These are phyloP conservation scores for Dothideomycetes sp. DNA, from an alignment of 2,329 filamentous ascomycete species.

Conservation along the genomic window DNA sequence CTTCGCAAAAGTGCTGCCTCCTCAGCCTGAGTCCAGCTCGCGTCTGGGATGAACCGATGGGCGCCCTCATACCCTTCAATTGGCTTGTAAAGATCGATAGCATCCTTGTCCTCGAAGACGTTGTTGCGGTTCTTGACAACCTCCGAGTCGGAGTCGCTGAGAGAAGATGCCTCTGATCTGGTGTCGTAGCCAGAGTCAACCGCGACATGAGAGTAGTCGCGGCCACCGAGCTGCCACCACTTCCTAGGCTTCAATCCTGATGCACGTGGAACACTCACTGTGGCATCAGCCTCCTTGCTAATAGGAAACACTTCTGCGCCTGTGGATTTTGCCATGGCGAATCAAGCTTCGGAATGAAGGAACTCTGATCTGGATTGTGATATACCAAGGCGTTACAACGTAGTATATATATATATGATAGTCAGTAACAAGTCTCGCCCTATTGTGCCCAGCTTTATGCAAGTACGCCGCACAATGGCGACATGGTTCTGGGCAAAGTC, in stretches of 20 bases:
- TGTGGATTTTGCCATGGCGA: too few relatives aligned
- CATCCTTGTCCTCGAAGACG: background rate
- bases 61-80: conserved; percentile 3
- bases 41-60: conserved; percentile 1
- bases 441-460: too few relatives aligned
- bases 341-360: too few relatives aligned
- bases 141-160: background rate
- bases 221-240: conserved; percentile 2
- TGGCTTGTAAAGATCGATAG: background rate
- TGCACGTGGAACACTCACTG: background rate
- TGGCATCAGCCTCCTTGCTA: background rate
- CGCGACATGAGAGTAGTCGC: background rate
- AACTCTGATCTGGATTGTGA: too few relatives aligned
- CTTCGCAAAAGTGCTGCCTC: background rate
- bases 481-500: too few relatives aligned
- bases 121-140: background rate
- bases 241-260: too few relatives aligned
- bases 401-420: too few relatives aligned
- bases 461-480: too few relatives aligned
- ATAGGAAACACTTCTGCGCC: too few relatives aligned
- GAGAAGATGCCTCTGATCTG: background rate
- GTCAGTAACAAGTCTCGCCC: too few relatives aligned
- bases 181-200: background rate
- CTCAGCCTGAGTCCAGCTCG: conserved; percentile 1
- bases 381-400: too few relatives aligned